These are phyloP conservation scores for Hymenoscyphus scutula DNA, from an alignment of 2,329 filamentous ascomycete genomes.

Conservation along the genomic window DNA sequence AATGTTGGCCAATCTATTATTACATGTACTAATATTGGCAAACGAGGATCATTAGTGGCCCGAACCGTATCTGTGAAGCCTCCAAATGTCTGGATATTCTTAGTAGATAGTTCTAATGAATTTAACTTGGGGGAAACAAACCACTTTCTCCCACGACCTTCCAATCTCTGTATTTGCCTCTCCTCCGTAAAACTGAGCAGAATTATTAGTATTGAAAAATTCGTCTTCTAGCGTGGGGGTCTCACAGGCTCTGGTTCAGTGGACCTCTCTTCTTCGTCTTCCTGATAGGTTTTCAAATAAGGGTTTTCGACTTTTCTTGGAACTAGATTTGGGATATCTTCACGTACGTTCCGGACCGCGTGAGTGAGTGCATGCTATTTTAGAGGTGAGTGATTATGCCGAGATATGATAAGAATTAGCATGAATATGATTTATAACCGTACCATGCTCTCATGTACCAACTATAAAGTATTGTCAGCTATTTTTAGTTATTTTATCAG, in stretches of 20 bases:
- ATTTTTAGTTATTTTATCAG: neutral
- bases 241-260: neutral
- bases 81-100: neutral
- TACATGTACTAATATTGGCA: neutral
- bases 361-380: neutral
- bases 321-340: neutral
- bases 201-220: neutral
- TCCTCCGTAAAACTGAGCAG: neutral
- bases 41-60: neutral
- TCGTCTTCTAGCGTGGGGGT: neutral
- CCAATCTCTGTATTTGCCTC: neutral
- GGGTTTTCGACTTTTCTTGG: no score
- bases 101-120: neutral
- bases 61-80: neutral
- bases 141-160: neutral
- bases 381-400: neutral
- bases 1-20: neutral
- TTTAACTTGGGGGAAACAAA: neutral
- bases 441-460: neutral
- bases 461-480: neutral
- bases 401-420: neutral
- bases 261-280: neutral
- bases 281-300: no score
- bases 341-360: neutral
- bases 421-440: neutral